Percentiles rank a stretch among this genome's conserved stretches.
phyloP scores from a whole-genome alignment of 352 stramenopile genomes.

The Phytophthora ramorum region DNA sequence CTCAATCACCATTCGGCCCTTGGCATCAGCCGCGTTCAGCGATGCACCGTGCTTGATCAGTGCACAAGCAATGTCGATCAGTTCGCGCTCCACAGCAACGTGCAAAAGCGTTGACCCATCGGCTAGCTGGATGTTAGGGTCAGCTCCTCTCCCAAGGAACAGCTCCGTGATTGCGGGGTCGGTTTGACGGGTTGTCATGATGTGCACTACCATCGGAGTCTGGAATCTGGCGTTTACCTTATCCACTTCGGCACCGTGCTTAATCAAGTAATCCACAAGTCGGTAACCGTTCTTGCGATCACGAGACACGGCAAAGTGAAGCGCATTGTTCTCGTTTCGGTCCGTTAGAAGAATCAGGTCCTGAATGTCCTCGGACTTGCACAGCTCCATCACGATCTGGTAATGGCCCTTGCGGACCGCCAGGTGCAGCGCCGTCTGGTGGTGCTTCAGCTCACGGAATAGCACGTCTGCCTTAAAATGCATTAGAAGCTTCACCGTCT shows the following conservation, averaged over 20 bases:
- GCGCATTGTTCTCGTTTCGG: constrained; percentile 86
- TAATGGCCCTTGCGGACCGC: constrained; percentile 87
- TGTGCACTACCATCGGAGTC: constrained; percentile 81
- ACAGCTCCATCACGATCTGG: constrained; percentile 87
- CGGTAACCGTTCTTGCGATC: constrained; percentile 86
- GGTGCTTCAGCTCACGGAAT: constrained; percentile 87
- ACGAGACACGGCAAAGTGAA: constrained; percentile 84
- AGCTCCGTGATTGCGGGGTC: constrained; percentile 82
- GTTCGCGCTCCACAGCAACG: constrained; percentile 81
- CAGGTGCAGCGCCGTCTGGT: constrained; percentile 84
- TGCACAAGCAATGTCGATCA: constrained; percentile 79
- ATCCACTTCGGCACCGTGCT: constrained; percentile 82
- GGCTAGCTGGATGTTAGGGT: constrained; percentile 74
- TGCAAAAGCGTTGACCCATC: constrained; percentile 88
- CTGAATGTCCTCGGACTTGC: constrained; percentile 71
- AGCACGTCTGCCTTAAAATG: constrained; percentile 87
- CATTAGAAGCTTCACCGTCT: constrained; percentile 82
- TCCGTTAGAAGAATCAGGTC: constrained; percentile 78
- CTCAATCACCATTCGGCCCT: constrained; percentile 80
- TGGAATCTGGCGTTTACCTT: constrained; percentile 87
- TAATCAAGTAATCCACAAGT: constrained; percentile 86
- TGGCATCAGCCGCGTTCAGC: constrained; percentile 76
- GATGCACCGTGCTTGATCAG: constrained; percentile 77
- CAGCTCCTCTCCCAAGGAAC: constrained; percentile 68
- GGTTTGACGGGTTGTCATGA: constrained; percentile 87